Percentiles rank a stretch among this genome's conserved stretches.
Conservation (phyloP, 2,329 filamentous ascomycete species). For the Fusarium nanum region DNA sequence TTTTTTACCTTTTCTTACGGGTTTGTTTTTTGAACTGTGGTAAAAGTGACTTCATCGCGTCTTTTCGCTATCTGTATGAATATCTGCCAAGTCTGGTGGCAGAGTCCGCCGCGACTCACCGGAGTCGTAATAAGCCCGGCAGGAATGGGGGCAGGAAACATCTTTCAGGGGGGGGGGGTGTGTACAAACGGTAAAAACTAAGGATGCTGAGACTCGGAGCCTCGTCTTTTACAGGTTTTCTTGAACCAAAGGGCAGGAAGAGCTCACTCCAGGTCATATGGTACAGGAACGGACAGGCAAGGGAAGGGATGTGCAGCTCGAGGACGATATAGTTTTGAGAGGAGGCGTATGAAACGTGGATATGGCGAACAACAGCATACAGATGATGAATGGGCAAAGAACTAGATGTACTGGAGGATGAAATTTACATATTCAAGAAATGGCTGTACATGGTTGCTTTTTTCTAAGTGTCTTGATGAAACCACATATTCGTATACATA, state of each 20-base stretch:
- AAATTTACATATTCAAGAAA: conserved; percentile 13
- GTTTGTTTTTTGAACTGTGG: conserved; percentile 31
- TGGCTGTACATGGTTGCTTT: background rate
- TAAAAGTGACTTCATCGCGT: conserved; percentile 44
- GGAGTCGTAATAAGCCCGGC: conserved; percentile 25
- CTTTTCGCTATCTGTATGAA: conserved; percentile 46
- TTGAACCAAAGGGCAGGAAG: conserved; percentile 26
- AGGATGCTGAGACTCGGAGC: conserved; percentile 15
- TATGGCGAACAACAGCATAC: conserved; percentile 44
- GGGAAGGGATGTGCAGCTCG: conserved; percentile 30
- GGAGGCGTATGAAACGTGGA: conserved; percentile 37
- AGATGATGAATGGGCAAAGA: conserved; percentile 43
- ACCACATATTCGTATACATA: background rate
- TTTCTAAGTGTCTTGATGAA: background rate
- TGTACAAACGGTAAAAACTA: conserved; percentile 43
- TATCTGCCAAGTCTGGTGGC: conserved; percentile 41
- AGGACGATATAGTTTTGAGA: conserved; percentile 39
- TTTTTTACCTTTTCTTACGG: conserved; percentile 27
- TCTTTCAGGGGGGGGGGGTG: conserved; percentile 25
- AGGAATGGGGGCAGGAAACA: conserved; percentile 25
- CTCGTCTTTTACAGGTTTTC: conserved; percentile 6
- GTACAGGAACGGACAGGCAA: conserved; percentile 18
- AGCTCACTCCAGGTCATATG: conserved; percentile 26
- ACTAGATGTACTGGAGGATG: conserved; percentile 29
- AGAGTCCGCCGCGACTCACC: conserved; percentile 28